Base-by-base conservation (phyloP, 2,329 filamentous ascomycete species). In the Trichophyton mentagrophytes region DNA sequence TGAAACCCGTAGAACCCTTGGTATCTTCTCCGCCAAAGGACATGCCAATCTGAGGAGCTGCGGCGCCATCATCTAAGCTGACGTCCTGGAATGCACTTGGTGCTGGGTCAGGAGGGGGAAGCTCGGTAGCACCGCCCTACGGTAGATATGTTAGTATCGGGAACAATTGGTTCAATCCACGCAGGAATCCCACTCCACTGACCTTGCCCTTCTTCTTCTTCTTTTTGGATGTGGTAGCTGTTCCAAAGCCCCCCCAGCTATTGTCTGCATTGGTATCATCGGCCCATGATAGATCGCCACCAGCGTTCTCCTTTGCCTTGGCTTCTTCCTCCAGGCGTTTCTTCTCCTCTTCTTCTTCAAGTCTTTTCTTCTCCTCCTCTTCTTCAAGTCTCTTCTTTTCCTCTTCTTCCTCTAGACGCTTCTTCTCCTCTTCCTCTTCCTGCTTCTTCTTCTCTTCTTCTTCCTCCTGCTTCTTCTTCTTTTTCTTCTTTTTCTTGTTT, bases 81-180 rank as follows among this genome's bases (percentile, higher is more conserved):
- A 90, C 83, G 30, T 89, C 85, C 51, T 87, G 79, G 65, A 89
- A 88, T n/a, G 79, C 73, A 61, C 81, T 80, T 49, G 72, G 66
- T 11, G 76, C 68, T 25, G 72, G 69, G 20, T 74, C 73, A 4
- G 68, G 69, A 33, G 68, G 69, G 22, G 66, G 65, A n/a, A 70
- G 69, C 55, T 74, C 65, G 4, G 20, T 30, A 13, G 68, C 65
- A 42, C 42, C 65, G 40, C 40, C 61, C 60, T 61, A 53, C 33
- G 13, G 38, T 27, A 25, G 30, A 49, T 40, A 47, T 38, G 13
- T 36, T 30, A 57, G 46, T 36, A 58, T 38, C 11, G n/a, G 3
- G 38, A n/a, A 20, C 47, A 57, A 2, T 22, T 30, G 42, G 22
- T 9, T 38, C 9, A 3, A 38, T 38, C 33, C 33, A 38, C 3